Evolutionary conservation across 1,139 yeast genomes (phyloP), one percentile per base, ranked within the genome.

Genomic region (Candida tetrigidarum): DNA sequence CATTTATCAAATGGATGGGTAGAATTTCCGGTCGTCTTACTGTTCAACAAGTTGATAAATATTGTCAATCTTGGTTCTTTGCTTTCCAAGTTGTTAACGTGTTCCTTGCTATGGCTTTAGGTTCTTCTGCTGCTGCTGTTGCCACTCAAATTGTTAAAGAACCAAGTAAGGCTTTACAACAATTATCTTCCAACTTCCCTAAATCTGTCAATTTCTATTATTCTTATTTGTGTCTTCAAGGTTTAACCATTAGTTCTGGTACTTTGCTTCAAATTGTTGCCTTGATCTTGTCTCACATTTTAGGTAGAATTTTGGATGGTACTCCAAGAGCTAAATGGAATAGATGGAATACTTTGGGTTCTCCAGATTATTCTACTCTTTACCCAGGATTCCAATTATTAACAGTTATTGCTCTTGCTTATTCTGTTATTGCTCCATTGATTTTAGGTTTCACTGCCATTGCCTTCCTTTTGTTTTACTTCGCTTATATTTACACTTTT

Each of bases 1-100:
- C 80, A 34, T 76, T 86, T 54, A 87, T 90, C 55, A 76, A 64
- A 52, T 64, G 64, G 49, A 64, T 86, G 80, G 97, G 93, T 47
- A 80, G 77, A 53, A 57, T 83, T 37, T 68, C 90, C 22, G 99
- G 99, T 18, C 69, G 77, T 42, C 74, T 89, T 20, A 82, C 96
- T 2, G 58, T 68, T 20, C 92, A 90, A 56, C 77, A 84, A 46
- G 80, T 88, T 47, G 96, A 92, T 59, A 73, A 78, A 48, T 88
- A 80, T 65, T 89, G 96, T 53, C 98, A 93, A 66, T 76, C 84
- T 20, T 86, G 96, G 77, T 93, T 74, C 65, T 93, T 79, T 68
- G 96, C 91, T 2, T 92, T 92, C 80, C 93, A 87, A 66, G 92
- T 90, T 43, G 83, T 92, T 38, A 91, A 92, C 62, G 89, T 76